A percentile compares a stretch with the other conserved stretches of the same genome.
Conservation (phyloP, 306 rosid genomes). For the Sophora flavescens region DNA sequence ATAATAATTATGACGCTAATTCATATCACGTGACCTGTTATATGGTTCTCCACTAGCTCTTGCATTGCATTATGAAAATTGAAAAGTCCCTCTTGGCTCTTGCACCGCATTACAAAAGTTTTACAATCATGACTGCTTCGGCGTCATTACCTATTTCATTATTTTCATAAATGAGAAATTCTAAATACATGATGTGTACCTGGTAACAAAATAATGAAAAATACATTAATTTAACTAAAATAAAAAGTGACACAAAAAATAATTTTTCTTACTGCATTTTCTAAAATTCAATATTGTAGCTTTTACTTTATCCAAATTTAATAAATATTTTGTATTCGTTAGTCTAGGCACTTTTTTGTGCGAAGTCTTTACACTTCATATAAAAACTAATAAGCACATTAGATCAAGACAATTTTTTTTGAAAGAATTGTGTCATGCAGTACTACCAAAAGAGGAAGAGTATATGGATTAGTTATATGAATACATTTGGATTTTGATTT, state of each 20-base stretch:
- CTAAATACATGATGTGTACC: no score
- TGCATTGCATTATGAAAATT: conserved; percentile 19
- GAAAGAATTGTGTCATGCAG: neutral
- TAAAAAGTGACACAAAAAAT: neutral
- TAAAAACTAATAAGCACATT: neutral
- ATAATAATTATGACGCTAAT: neutral
- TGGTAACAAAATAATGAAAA: neutral
- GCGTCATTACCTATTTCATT: neutral
- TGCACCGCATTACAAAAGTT: neutral
- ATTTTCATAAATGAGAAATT: no score
- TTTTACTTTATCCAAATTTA: no score
- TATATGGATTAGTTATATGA: neutral
- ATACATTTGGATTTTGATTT: conserved; percentile 5
- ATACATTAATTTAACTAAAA: neutral
- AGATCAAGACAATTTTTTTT: neutral
- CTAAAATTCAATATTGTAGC: no score
- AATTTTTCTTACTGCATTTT: neutral
- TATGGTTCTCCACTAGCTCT: conserved; percentile 1
- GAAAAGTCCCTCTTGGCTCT: neutral
- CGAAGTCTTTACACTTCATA: neutral
- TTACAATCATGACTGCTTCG: neutral
- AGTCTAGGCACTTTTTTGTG: neutral
- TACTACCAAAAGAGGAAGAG: neutral
- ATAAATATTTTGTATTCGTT: no score
- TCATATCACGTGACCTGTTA: conserved; percentile 33